A percentile compares a stretch with the other conserved stretches of the same genome.
phyloP scores from a whole-genome alignment of 2,329 filamentous ascomycete genomes.

The Talaromyces rugulosus region DNA sequence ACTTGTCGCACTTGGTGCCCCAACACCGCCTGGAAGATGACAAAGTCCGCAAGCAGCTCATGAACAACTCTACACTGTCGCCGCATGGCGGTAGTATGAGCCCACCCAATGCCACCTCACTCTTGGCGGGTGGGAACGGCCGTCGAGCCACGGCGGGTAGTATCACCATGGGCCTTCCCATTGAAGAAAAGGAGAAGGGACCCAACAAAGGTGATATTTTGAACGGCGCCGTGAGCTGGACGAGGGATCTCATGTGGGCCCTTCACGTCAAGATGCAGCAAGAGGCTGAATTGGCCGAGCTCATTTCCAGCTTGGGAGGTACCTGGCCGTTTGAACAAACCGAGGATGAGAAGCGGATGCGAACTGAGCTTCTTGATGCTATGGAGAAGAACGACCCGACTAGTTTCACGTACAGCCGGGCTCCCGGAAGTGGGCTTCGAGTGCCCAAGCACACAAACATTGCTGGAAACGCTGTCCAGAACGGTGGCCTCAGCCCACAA shows the following conservation, averaged over 20 bases:
- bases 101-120: slow-evolving; percentile 61
- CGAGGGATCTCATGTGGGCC: slow-evolving; percentile 96
- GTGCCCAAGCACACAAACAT: slow-evolving; percentile 93
- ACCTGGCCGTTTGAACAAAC: slow-evolving; percentile 75
- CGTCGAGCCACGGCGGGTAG: slow-evolving; percentile 74
- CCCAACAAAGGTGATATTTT: slow-evolving; percentile 99
- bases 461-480: slow-evolving; percentile 69
- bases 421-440: slow-evolving; percentile 75
- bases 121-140: slow-evolving; percentile 79
- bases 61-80: slow-evolving; percentile 86
- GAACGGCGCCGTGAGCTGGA: slow-evolving; percentile 96
- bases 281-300: slow-evolving; percentile 78
- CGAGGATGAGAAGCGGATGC: slow-evolving; percentile 94
- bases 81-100: slow-evolving; percentile 68
- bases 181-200: slow-evolving; percentile 97
- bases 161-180: slow-evolving; percentile 85
- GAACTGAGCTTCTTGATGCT: slow-evolving; percentile 82
- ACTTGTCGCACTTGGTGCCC: slow-evolving; percentile 89
- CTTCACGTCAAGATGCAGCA: slow-evolving; percentile 83
- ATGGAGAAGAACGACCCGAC: slow-evolving; percentile 72
- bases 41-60: slow-evolving; percentile 90
- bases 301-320: slow-evolving; percentile 67
- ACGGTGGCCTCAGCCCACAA: slow-evolving; percentile 47
- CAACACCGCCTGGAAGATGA: slow-evolving; percentile 92
- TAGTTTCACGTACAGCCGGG: slow-evolving; percentile 80